Conservation (phyloP, 768 basidiomycete genomes). For the Rhizopogon sp. region DNA sequence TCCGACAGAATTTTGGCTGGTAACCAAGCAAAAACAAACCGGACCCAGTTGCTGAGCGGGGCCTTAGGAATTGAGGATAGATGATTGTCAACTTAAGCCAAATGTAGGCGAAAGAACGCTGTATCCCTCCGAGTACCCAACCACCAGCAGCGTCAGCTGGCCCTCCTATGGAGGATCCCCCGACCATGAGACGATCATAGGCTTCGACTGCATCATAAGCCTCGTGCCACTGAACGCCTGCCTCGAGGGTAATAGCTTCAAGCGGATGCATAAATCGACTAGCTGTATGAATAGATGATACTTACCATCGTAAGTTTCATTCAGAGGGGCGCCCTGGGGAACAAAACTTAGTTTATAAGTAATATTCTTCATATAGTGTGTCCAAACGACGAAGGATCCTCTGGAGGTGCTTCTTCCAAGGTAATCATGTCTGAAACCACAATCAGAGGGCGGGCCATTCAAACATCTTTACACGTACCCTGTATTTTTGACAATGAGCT, state of each 20-base stretch:
- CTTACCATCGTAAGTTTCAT: slow-evolving; percentile 17
- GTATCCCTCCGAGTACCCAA: slow-evolving; percentile 46
- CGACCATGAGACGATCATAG: slow-evolving; percentile 38
- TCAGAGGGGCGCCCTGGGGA: slow-evolving; percentile 25
- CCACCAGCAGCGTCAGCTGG: slow-evolving; percentile 45
- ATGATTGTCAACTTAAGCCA: slow-evolving; percentile 33
- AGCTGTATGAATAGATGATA: background rate
- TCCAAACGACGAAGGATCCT: slow-evolving; percentile 37
- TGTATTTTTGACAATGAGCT: slow-evolving; percentile 19
- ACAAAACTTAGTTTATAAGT: slow-evolving; percentile 24
- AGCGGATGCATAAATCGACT: slow-evolving; percentile 7
- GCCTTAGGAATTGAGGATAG: background rate
- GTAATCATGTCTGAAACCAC: slow-evolving; percentile 12
- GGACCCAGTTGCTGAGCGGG: too few relatives aligned
- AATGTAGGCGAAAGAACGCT: slow-evolving; percentile 32
- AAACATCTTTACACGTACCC: slow-evolving; percentile 7
- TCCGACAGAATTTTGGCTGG: too few relatives aligned
- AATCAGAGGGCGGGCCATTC: background rate
- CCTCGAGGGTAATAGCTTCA: slow-evolving; percentile 27
- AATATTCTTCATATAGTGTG: slow-evolving; percentile 35
- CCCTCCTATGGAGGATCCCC: slow-evolving; percentile 34
- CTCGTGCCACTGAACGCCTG: slow-evolving; percentile 43
- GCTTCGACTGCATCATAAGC: slow-evolving; percentile 35
- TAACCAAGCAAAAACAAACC: too few relatives aligned
- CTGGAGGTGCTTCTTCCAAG: slow-evolving; percentile 34